Base-by-base conservation (phyloP, 257 asterid genomes). In the Penstemon barbatus region DNA sequence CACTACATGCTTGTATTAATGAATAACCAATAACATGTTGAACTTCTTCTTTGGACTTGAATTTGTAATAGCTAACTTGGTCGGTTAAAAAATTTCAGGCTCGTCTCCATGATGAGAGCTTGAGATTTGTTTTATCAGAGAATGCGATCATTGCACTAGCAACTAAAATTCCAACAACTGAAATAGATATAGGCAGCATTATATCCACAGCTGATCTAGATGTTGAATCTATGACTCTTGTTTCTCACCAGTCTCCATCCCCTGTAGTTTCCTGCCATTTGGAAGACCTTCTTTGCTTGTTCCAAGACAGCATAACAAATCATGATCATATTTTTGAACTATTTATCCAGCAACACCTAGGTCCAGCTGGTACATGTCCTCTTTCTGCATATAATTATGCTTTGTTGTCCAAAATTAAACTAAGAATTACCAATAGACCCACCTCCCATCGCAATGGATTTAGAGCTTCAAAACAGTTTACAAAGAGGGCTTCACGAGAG, bases 51-150 rank as follows among this genome's bases (percentile, higher is more conserved):
- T 36, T 39, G 37, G 38, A 50, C 50, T 65, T 57, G 52, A 49
- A 15, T 57, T 38, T 56, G 13, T 42, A 25, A 63, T 42, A 38
- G 8, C 74, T 71, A 68, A 77, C 68, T 69, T 72, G 6, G 51
- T 58, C 56, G 48, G 50, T 19, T 80, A 70, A 56, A 59, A 54
- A 65, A 67, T 78, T 25, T 74, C 85, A 90, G 99, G 97, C 99
- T 49, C 99, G 97, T 72, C 74, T 93, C 65, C 99, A 93, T 79
- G 99, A 93, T 79, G 99, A 93, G 83, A 85, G 95, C 80, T 75
- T 90, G 83, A 88, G 89, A 81, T 93, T 81, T 70, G 88, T 87
- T 64, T 79, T 93, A 72, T 90, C 96, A n/a, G 99, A 93, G 77
- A 87, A 82, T 61, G 96, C 95, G 6, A 83, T 93, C 76, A 61